Base-by-base conservation (phyloP, 2,329 filamentous ascomycete species). In the Aspergillus ochraceoroseus region DNA sequence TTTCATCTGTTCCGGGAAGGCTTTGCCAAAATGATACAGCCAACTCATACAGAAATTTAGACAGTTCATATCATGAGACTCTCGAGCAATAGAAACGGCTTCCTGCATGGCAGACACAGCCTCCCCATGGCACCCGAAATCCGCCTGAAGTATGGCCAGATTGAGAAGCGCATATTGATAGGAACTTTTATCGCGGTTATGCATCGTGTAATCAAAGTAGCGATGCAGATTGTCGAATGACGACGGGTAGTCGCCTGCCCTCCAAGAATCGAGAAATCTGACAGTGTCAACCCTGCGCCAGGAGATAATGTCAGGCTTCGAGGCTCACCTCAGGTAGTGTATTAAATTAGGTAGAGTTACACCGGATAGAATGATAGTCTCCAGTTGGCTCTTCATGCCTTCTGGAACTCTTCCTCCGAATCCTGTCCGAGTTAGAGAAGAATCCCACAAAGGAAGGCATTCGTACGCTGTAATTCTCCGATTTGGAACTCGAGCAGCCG, bases 151-250 rank as follows among this genome's bases (percentile, higher is more conserved):
- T 22, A 95, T 87, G 3, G 89, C 90, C 43, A 95, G 76, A 58
- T 95, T 95, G 58, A 98, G 81, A 9, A 96, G 70, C 0, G 92
- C 92, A 59, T 95, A 95, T 59, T 96, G 92, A 57, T 98, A 96
- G 55, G 89, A 89, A 4, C 85, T 77, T 15, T 85, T 82, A 55
- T 94, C 85, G 45, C 81, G 73, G 51, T 81, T 85, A 55, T 92
- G 85, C 79, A 94, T 88, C 1, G 89, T 92, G 64, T 95, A 95
- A 63, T 98, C 92, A 56, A 95, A 98, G 63, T 95, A 98, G 36
- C 87, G 82, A 62, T 96, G 89, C 13, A 98, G 73, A 51, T 83
- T 83, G 56, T 98, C 90, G 59, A 95, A 92, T 0, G 92, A 85
- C 1, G 85, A 87, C 8, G 85, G 81, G 56, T 90, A 94, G 63